Conservation (phyloP, 495 filamentous ascomycete species). For the Ramalina peruviana region DNA sequence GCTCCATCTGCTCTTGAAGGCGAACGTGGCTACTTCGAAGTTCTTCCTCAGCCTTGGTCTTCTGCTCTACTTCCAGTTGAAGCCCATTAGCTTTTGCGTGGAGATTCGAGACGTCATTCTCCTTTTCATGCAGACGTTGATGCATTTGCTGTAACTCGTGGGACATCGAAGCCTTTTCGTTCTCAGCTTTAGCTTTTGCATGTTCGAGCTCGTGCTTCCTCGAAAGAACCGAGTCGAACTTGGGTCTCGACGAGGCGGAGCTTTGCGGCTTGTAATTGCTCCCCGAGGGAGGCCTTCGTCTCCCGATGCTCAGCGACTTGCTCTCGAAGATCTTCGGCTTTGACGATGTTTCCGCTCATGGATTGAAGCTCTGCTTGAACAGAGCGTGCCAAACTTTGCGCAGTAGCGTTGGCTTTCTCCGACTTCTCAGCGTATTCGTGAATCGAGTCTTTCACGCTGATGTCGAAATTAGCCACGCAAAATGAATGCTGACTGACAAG, state of each 20-base stretch:
- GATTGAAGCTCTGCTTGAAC: slow-evolving; percentile 6
- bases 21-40: neutral
- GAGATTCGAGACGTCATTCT: neutral
- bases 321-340: slow-evolving; percentile 4
- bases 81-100: neutral
- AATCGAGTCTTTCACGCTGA: slow-evolving; percentile 1
- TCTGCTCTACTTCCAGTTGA: slow-evolving; percentile 1
- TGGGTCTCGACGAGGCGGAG: slow-evolving; percentile 7
- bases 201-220: slow-evolving; percentile 10
- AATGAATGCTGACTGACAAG: neutral
- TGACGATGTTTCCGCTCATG: neutral
- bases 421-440: slow-evolving; percentile 3
- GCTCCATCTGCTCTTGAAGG: neutral
- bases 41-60: neutral
- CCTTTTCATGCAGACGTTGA: neutral
- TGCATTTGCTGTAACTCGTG: slow-evolving; percentile 1
- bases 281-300: slow-evolving; percentile 11
- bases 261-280: slow-evolving; percentile 10
- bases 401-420: neutral
- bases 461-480: neutral
- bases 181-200: slow-evolving; percentile 1
- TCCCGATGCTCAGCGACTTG: slow-evolving; percentile 14
- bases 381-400: slow-evolving; percentile 1
- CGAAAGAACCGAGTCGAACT: neutral
- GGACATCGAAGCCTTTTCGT: neutral